phyloP scores from a whole-genome alignment of 2,329 filamentous ascomycete species.

The Dactylonectria macrodidyma region DNA sequence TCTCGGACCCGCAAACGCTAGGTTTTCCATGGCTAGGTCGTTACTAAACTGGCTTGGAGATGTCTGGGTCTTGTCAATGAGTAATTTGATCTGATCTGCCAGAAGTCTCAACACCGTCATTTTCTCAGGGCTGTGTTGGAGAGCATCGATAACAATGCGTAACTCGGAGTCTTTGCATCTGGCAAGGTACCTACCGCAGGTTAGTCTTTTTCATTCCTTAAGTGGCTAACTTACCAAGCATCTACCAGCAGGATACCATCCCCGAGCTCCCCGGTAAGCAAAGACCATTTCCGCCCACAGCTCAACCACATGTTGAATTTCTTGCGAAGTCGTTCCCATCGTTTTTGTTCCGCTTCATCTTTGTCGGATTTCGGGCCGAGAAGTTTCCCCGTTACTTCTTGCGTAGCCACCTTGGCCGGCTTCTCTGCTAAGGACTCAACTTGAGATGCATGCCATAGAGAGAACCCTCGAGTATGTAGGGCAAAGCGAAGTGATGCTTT shows the following conservation, averaged over 20 bases:
- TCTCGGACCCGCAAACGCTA: not conserved
- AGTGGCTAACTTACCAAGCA: not conserved
- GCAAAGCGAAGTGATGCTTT: not conserved
- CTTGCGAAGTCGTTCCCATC: not conserved
- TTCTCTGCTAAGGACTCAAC: not conserved
- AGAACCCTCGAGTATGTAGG: not conserved
- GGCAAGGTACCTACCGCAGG: not conserved
- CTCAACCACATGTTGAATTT: not conserved
- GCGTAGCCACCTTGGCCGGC: not conserved
- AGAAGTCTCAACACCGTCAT: not conserved
- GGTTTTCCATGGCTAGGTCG: not conserved
- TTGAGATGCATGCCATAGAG: not conserved
- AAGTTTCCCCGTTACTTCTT: not conserved
- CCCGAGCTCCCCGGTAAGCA: not conserved
- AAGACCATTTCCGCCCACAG: not conserved
- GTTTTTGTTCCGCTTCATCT: not conserved
- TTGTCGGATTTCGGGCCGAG: not conserved
- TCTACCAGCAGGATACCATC: not conserved
- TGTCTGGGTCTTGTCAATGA: not conserved
- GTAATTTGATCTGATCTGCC: not conserved
- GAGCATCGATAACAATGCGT: not conserved
- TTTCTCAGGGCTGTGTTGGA: not conserved
- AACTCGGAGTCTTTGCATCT: not conserved
- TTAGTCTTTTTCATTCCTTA: not conserved
- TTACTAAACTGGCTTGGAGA: not conserved